A percentile compares a stretch with the other conserved stretches of the same genome.
Conservation (phyloP, 495 filamentous ascomycete species). For the Rusavskia elegans region DNA sequence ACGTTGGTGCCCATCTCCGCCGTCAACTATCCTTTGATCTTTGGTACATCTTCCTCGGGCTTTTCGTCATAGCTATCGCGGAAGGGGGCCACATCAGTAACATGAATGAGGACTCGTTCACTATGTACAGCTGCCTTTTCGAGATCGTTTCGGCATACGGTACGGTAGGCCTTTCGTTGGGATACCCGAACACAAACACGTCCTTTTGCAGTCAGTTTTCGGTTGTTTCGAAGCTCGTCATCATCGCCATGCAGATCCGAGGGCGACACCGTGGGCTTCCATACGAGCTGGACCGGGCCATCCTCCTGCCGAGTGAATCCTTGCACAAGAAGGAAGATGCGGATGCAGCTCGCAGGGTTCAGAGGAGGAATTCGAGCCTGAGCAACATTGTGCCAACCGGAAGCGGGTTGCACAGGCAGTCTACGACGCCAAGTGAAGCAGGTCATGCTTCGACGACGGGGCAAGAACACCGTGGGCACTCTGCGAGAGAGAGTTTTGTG, state of each 20-base stretch:
- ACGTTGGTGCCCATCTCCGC: slow-evolving; percentile 75
- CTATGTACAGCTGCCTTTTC: slow-evolving; percentile 70
- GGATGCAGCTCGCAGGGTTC: slow-evolving; percentile 37
- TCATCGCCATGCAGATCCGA: slow-evolving; percentile 86
- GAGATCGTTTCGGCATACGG: slow-evolving; percentile 88
- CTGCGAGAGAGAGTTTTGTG: background rate
- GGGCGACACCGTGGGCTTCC: slow-evolving; percentile 85
- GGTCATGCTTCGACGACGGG: background rate
- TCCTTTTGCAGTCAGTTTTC: slow-evolving; percentile 70
- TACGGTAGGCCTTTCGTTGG: slow-evolving; percentile 81
- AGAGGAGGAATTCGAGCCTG: slow-evolving; percentile 36
- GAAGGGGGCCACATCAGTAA: slow-evolving; percentile 52
- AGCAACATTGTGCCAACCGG: slow-evolving; percentile 21
- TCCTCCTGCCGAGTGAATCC: slow-evolving; percentile 64
- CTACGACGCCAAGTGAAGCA: slow-evolving; percentile 2
- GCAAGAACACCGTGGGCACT: background rate
- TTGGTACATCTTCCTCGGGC: slow-evolving; percentile 82
- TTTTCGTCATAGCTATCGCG: slow-evolving; percentile 74
- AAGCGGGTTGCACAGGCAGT: slow-evolving; percentile 2
- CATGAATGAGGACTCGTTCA: slow-evolving; percentile 44
- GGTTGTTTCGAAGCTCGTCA: slow-evolving; percentile 71
- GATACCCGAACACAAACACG: slow-evolving; percentile 56
- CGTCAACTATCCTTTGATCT: slow-evolving; percentile 85
- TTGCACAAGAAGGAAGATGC: slow-evolving; percentile 54
- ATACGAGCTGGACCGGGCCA: slow-evolving; percentile 81